Evolutionary conservation across 2,329 filamentous ascomycete genomes (phyloP), one percentile per base, ranked within the genome.

Genomic region (Fusarium sp.): DNA sequence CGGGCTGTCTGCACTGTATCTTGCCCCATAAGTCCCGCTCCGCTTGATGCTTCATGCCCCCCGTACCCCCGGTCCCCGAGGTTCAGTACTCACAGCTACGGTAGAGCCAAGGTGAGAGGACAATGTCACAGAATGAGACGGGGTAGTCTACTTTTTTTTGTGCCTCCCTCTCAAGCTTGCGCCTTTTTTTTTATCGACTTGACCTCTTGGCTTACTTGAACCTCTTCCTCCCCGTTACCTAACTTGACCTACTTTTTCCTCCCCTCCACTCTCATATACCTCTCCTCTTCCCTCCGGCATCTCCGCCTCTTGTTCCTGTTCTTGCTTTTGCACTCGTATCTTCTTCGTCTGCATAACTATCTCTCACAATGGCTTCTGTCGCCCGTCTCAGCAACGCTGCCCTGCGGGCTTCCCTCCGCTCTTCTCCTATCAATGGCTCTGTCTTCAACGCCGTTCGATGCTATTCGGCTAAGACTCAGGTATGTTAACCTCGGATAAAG

Each of bases 391-490:
- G 92, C 86, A 91, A 92, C 81, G 89, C 93, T 83, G 91, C 93
- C 84, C 88, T 98, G 82, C 92, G 95, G 86, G 89, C 93, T 80
- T 91, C 92, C 68, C 85, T 94, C 80, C 86, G 88, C 81, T 85
- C 90, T 77, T 88, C 91, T 75, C 87, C 91, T 81, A 88, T 94
- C 80, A 88, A 88, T 82, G 88, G 90, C 81, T 90, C 90, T 76
- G 91, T 91, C 82, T 95, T 94, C 88, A 94, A 92, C 86, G 92
- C 93, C 82, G 86, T 93, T 81, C 92, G 96, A 85, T 94, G 90
- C 89, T 98, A 98, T 87, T 97, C 95, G 72, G 92, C 94, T 77
- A 98, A 98, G 90, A 90, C 92, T 78, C 91, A 95, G 89, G 94
- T 97, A 87, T 80, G 86, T 66, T 70, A 53, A 65, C 59, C 44